Evolutionary conservation across 495 filamentous ascomycete species (phyloP), one percentile per base, ranked within the genome.

Genomic region (Penicillium parvum): DNA sequence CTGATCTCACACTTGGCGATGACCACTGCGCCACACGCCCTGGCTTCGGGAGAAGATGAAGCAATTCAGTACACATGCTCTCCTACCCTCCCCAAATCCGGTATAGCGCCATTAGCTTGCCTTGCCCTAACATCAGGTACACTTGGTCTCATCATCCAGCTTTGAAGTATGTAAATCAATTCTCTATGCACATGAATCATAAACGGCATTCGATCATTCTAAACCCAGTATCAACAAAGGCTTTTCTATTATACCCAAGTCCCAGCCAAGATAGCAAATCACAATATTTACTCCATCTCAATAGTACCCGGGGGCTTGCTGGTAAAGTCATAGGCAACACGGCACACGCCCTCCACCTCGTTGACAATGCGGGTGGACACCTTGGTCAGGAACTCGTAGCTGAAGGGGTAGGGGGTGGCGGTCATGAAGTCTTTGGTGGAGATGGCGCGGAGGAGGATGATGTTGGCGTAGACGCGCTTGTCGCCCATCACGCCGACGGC

Each of bases 281-380:
- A n/a, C 9, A 8, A 30, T 30, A 30, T 30, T 30, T 56, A 59
- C 29, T 59, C 55, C 28, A 59, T 18, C 55, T 59, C 55, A 45
- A 59, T 59, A 8, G 55, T 59, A 18, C 55, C 55, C 20, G 55
- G 55, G 12, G 55, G 55, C 52, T 59, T 59, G 21, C 33, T 42
- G 44, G 55, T 58, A 0, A 57, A 40, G 25, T 59, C 55, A 18
- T 59, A 59, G 44, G 32, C 39, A 20, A 59, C 55, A 36, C 55
- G 55, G 45, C 30, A 37, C 7, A 59, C 55, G 4, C 55, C 55
- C 3, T 59, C 52, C 9, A 59, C 55, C 49, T 59, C 12, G 27
- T 59, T 59, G 22, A 34, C 40, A n/a, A 59, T 56, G 17, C 18
- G 28, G 23, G 39, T 40, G 0, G 55, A 45, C 40, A 57, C 53